Evolutionary conservation across 2,329 filamentous ascomycete species (phyloP).

Genomic region (Nothophoma quercina): DNA sequence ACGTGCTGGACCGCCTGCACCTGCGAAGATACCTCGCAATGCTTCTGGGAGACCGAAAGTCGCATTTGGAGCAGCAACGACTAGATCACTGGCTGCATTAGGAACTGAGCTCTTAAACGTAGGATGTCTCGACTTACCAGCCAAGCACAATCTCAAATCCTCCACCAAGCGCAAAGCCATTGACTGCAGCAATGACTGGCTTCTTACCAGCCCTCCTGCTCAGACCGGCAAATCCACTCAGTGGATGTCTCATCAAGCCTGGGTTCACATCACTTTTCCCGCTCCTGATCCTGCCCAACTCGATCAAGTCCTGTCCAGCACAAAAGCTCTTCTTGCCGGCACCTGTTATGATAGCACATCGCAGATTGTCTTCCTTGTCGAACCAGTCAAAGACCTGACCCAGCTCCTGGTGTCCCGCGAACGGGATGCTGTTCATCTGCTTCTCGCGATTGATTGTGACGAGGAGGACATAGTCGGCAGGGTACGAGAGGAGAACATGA

Average conservation of each 20-base stretch:
- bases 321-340: slow-evolving; percentile 63
- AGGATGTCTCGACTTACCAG: slow-evolving; percentile 57
- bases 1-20: slow-evolving; percentile 61
- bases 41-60: slow-evolving; percentile 63
- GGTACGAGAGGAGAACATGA: slow-evolving; percentile 55
- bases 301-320: slow-evolving; percentile 64
- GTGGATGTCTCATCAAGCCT: slow-evolving; percentile 50
- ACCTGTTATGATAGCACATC: slow-evolving; percentile 59
- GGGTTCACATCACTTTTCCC: slow-evolving; percentile 35
- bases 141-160: slow-evolving; percentile 65
- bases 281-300: slow-evolving; percentile 43
- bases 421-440: slow-evolving; percentile 56
- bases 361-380: slow-evolving; percentile 58
- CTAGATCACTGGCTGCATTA: slow-evolving; percentile 55
- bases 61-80: slow-evolving; percentile 61
- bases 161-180: slow-evolving; percentile 64
- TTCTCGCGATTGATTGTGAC: slow-evolving; percentile 62
- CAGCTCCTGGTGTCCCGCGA: slow-evolving; percentile 57
- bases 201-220: slow-evolving; percentile 66
- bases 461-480: slow-evolving; percentile 57
- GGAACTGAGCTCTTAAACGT: neutral
- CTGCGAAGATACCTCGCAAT: slow-evolving; percentile 62
- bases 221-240: slow-evolving; percentile 63
- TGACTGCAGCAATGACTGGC: slow-evolving; percentile 67
- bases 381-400: slow-evolving; percentile 62